Conservation (phyloP, 148 eudicot species). For the Gaultheria prostrata region DNA sequence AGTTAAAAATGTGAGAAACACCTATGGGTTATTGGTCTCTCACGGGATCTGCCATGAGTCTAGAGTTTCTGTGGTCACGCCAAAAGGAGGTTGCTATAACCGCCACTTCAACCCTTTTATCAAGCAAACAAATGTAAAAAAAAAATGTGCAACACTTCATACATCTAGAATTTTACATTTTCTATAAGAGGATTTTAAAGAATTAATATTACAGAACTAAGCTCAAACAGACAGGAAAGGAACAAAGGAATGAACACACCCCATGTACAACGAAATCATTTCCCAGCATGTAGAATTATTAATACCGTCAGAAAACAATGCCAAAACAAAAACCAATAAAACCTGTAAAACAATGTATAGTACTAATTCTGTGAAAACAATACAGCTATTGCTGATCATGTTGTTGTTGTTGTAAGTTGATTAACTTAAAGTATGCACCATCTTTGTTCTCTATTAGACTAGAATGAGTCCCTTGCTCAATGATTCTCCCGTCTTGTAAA, state of each 20-base stretch:
- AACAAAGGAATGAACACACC: background rate
- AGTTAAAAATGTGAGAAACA: too few relatives aligned
- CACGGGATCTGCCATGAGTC: too few relatives aligned
- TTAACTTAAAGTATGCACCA: constrained; percentile 11
- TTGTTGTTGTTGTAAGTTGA: constrained; percentile 12
- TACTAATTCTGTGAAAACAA: background rate
- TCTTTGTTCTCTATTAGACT: constrained; percentile 2
- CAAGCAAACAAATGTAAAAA: too few relatives aligned
- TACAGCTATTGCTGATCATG: background rate
- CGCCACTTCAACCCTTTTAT: too few relatives aligned
- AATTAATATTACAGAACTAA: background rate
- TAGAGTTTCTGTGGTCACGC: too few relatives aligned
- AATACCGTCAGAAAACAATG: constrained; percentile 6
- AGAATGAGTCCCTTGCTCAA: constrained; percentile 68
- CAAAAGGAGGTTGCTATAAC: too few relatives aligned
- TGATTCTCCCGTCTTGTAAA: constrained; percentile 75
- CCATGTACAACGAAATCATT: background rate
- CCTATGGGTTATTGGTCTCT: too few relatives aligned
- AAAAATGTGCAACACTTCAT: too few relatives aligned
- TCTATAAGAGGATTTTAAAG: too few relatives aligned
- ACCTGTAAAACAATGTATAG: background rate
- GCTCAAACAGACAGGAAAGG: background rate
- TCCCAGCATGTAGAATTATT: background rate
- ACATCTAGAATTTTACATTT: too few relatives aligned
- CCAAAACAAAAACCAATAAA: background rate